Percentiles rank a stretch among this genome's conserved stretches.
phyloP scores from a whole-genome alignment of 164 flowering plant species.

The Santalum album region DNA sequence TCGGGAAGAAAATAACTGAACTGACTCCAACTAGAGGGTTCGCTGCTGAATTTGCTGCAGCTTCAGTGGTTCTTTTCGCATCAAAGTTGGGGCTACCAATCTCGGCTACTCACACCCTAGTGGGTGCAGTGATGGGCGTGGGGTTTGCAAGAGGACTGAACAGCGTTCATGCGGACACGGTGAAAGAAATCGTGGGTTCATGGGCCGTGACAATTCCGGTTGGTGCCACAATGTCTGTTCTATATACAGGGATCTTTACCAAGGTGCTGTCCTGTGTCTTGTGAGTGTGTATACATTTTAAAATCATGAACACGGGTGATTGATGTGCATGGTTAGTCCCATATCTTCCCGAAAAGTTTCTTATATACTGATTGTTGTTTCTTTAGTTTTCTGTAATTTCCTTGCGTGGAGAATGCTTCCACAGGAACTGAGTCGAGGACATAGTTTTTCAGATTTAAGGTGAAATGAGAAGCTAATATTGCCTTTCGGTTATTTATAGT shows the following conservation, averaged over 20 bases:
- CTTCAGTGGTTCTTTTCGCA: constrained; percentile 87
- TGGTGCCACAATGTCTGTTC: constrained; percentile 64
- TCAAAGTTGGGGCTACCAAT: constrained; percentile 94
- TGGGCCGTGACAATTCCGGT: constrained; percentile 90
- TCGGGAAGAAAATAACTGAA: constrained; percentile 97
- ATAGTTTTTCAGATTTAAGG: not conserved
- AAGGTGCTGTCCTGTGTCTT: constrained; percentile 50
- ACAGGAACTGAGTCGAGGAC: not conserved
- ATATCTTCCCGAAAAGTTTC: not conserved
- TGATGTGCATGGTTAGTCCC: constrained; percentile 7
- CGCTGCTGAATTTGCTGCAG: constrained; percentile 99
- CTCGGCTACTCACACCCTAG: constrained; percentile 95
- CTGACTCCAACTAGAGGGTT: constrained; percentile 94
- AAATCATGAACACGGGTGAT: constrained; percentile 9
- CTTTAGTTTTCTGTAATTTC: constrained; percentile 4
- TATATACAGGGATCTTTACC: constrained; percentile 77
- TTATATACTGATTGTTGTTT: constrained; percentile 1
- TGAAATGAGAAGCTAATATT: not conserved
- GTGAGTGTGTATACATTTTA: constrained; percentile 22
- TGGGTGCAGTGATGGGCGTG: constrained; percentile 99
- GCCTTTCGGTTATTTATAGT: no score
- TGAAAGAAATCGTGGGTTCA: constrained; percentile 78
- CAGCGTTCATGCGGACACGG: constrained; percentile 89
- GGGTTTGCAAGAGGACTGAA: constrained; percentile 95
- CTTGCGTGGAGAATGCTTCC: constrained; percentile 6